A percentile compares a stretch with the other conserved stretches of the same genome.
phyloP scores from a whole-genome alignment of 2,329 filamentous ascomycete species.

The Laburnicola sp. region DNA sequence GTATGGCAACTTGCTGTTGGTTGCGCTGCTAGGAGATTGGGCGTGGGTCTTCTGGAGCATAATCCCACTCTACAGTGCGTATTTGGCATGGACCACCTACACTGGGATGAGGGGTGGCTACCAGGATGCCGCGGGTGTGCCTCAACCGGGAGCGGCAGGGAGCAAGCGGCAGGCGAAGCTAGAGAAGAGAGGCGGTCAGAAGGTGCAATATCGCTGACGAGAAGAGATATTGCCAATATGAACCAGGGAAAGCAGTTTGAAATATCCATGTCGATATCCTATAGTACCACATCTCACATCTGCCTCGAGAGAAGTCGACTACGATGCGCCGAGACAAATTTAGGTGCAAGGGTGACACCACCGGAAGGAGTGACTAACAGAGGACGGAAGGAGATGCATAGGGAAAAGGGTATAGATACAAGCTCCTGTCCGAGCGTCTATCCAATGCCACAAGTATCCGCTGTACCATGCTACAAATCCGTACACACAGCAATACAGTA shows the following conservation, averaged over 20 bases:
- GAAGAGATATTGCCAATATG: background rate
- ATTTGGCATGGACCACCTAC: constrained; percentile 52
- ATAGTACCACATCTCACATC: no score
- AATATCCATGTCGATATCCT: no score
- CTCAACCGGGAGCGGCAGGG: constrained; percentile 31
- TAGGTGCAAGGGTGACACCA: background rate
- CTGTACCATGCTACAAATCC: constrained; percentile 25
- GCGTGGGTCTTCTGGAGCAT: constrained; percentile 66
- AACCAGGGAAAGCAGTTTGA: no score
- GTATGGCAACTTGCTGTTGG: constrained; percentile 75
- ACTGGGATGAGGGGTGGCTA: constrained; percentile 49
- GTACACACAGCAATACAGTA: constrained; percentile 26
- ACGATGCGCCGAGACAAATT: no score
- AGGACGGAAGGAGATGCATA: background rate
- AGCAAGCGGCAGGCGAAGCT: constrained; percentile 57
- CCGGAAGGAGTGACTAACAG: background rate
- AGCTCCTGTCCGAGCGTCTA: background rate
- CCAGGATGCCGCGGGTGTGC: constrained; percentile 46
- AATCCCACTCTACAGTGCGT: constrained; percentile 53
- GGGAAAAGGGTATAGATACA: constrained; percentile 4
- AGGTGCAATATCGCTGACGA: constrained; percentile 50
- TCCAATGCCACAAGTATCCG: constrained; percentile 12
- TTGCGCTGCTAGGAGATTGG: constrained; percentile 78
- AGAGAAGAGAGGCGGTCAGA: constrained; percentile 57
- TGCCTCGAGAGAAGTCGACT: no score